These are phyloP conservation scores for Fusarium sp. DNA, from an alignment of 2,329 filamentous ascomycete species.

Conservation along the genomic window DNA sequence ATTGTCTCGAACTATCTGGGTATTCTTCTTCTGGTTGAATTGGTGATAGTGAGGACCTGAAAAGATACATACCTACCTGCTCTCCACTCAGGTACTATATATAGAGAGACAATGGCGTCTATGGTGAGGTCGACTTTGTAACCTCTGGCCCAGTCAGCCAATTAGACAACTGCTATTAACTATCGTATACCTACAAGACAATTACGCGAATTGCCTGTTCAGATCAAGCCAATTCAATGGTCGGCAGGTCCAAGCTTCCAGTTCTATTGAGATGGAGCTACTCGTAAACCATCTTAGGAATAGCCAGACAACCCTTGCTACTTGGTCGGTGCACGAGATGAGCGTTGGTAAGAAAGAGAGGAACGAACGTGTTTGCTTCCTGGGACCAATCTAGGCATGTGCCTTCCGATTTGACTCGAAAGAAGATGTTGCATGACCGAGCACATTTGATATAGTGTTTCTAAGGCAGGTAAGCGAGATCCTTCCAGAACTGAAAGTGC, in stretches of 20 bases:
- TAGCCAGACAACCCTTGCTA: not conserved
- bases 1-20: too few relatives aligned
- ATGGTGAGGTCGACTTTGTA: too few relatives aligned
- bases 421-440: too few relatives aligned
- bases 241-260: not conserved
- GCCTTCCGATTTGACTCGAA: too few relatives aligned
- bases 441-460: too few relatives aligned
- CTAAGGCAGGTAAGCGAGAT: not conserved
- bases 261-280: not conserved
- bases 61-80: too few relatives aligned
- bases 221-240: not conserved
- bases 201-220: not conserved
- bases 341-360: not conserved
- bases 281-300: not conserved
- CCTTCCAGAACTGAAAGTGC: not conserved
- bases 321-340: not conserved
- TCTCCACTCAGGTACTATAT: too few relatives aligned
- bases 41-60: too few relatives aligned
- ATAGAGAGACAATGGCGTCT: too few relatives aligned
- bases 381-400: too few relatives aligned
- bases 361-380: too few relatives aligned
- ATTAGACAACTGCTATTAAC: constrained; percentile 21
- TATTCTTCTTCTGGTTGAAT: too few relatives aligned
- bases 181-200: not conserved
- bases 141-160: not conserved